These are phyloP conservation scores for Cercospora citrullina DNA, from an alignment of 2,329 filamentous ascomycete species.

Conservation along the genomic window DNA sequence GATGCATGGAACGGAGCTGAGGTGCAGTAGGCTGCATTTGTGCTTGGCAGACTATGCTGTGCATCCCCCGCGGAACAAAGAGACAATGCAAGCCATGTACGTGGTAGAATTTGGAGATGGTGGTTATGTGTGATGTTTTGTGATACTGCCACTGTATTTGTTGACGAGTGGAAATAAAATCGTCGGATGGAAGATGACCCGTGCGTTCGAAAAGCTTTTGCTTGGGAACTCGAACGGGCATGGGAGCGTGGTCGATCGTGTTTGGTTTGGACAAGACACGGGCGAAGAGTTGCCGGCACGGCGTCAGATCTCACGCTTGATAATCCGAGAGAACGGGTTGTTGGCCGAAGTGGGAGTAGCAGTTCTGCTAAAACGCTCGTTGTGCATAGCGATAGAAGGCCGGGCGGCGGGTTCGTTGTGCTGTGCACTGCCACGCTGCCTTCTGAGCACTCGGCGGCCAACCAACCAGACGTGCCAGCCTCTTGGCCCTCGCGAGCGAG, in stretches of 20 bases:
- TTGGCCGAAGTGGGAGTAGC: background rate
- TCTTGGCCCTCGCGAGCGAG: background rate
- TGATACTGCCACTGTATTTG: background rate
- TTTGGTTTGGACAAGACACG: background rate
- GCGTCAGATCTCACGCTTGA: background rate
- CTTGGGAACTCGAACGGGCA: background rate
- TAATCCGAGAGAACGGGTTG: background rate
- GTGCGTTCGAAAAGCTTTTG: background rate
- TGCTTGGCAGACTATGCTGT: background rate
- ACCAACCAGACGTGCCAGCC: background rate
- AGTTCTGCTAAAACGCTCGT: background rate
- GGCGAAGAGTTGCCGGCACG: background rate
- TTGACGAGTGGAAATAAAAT: background rate
- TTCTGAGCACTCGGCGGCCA: background rate
- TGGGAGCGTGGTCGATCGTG: slow-evolving; percentile 3
- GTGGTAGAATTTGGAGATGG: background rate
- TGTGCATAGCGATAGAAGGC: background rate
- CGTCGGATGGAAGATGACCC: background rate
- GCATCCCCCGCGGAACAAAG: background rate
- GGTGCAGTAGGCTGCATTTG: background rate
- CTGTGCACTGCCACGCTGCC: background rate
- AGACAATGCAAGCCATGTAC: background rate
- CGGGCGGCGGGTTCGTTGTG: background rate
- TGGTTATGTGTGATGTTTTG: background rate
- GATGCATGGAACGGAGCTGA: background rate